phyloP scores from a whole-genome alignment of 2,329 filamentous ascomycete genomes.

The Exserohilum turcica region DNA sequence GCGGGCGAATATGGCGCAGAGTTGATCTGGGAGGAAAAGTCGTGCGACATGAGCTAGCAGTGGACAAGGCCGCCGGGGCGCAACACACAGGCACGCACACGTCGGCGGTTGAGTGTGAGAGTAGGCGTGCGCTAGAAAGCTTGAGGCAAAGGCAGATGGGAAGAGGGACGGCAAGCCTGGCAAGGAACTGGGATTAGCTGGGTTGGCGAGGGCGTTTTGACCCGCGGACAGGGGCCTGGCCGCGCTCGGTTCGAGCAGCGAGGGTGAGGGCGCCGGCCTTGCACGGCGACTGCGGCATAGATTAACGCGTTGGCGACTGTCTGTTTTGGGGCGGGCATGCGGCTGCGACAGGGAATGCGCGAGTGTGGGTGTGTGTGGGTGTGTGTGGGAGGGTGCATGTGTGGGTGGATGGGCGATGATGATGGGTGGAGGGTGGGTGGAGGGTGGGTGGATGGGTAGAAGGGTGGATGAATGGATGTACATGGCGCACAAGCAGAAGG shows the following conservation, averaged over 20 bases:
- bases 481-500: too few relatives aligned
- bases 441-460: too few relatives aligned
- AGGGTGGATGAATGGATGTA: too few relatives aligned
- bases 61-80: conserved; percentile 31
- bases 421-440: too few relatives aligned
- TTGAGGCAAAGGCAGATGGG: conserved; percentile 13
- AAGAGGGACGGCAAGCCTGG: conserved; percentile 15
- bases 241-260: conserved; percentile 19
- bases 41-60: conserved; percentile 43
- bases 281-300: conserved; percentile 3
- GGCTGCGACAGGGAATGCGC: conserved; percentile 13
- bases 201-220: conserved; percentile 27
- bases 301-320: conserved; percentile 3
- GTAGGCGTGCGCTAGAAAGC: conserved; percentile 22
- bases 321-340: background rate
- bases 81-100: conserved; percentile 23
- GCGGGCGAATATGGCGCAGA: conserved; percentile 41
- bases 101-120: conserved; percentile 17
- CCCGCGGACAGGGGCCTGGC: conserved; percentile 25
- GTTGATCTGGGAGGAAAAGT: conserved; percentile 32
- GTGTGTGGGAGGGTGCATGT: too few relatives aligned
- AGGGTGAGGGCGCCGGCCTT: conserved; percentile 13
- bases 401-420: too few relatives aligned
- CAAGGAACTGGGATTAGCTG: conserved; percentile 28
- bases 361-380: too few relatives aligned